These are phyloP conservation scores for Russula brevipes DNA, from an alignment of 768 basidiomycete genomes.

Conservation along the genomic window DNA sequence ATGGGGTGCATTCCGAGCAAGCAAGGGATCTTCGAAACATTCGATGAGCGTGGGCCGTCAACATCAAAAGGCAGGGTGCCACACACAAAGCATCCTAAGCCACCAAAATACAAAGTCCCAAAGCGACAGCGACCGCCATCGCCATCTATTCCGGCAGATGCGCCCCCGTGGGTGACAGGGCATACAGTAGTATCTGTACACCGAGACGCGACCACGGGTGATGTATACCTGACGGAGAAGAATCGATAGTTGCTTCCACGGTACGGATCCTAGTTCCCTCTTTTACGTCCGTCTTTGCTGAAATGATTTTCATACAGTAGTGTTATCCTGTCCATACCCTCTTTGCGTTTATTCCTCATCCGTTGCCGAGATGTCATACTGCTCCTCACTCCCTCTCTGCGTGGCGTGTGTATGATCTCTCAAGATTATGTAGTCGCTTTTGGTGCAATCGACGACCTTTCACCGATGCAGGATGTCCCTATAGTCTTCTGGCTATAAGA, in stretches of 20 bases:
- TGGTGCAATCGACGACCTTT: not conserved
- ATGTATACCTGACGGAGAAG: constrained; percentile 20
- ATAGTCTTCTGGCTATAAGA: too few relatives aligned
- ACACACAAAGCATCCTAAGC: not conserved
- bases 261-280: not conserved
- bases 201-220: not conserved
- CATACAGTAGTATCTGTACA: constrained; percentile 16
- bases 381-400: not conserved
- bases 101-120: constrained; percentile 10
- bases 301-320: not conserved
- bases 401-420: not conserved
- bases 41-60: not conserved
- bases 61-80: not conserved
- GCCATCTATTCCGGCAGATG: constrained; percentile 11
- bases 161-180: constrained; percentile 21
- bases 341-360: not conserved
- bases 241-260: not conserved
- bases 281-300: not conserved
- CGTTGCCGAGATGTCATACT: not conserved
- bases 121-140: constrained; percentile 6
- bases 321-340: not conserved
- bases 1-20: constrained; percentile 46
- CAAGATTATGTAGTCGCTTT: not conserved
- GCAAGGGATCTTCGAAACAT: constrained; percentile 25
- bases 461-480: not conserved